These are phyloP conservation scores for Parasarocladium wereldwijsianum DNA, from an alignment of 2,329 filamentous ascomycete species.

Conservation along the genomic window DNA sequence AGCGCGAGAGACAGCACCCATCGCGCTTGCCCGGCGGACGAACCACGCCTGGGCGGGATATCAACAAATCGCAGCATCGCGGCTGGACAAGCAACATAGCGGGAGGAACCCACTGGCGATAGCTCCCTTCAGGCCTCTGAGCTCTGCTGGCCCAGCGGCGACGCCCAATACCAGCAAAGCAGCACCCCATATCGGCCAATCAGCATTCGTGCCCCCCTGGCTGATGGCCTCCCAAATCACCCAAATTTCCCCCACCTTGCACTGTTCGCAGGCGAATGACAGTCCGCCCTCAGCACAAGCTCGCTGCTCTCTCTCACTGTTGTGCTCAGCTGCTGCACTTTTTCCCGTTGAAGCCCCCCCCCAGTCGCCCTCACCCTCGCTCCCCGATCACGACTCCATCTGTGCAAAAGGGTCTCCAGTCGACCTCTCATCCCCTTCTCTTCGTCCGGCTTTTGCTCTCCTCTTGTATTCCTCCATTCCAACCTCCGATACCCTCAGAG, in stretches of 20 bases:
- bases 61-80: slow-evolving; percentile 26
- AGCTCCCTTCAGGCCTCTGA: no score
- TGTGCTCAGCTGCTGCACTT: slow-evolving; percentile 7
- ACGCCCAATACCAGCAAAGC: no score
- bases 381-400: slow-evolving; percentile 11
- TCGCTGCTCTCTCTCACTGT: slow-evolving; percentile 18
- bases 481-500: no score
- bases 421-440: slow-evolving; percentile 14
- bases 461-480: slow-evolving; percentile 9
- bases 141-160: no score
- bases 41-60: slow-evolving; percentile 11
- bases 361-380: slow-evolving; percentile 11
- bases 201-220: slow-evolving; percentile 8
- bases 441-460: slow-evolving; percentile 17
- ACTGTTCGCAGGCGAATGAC: no score
- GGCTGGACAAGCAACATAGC: no score
- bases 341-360: slow-evolving; percentile 10
- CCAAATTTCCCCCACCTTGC: slow-evolving; percentile 33
- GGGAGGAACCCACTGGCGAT: no score
- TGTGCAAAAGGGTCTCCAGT: slow-evolving; percentile 15
- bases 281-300: no score
- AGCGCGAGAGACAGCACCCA: slow-evolving; percentile 5
- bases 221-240: slow-evolving; percentile 17
- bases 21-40: slow-evolving; percentile 5
- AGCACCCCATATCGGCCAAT: no score